Base-by-base conservation (phyloP, 768 basidiomycete species). In the Tricholomella constricta region DNA sequence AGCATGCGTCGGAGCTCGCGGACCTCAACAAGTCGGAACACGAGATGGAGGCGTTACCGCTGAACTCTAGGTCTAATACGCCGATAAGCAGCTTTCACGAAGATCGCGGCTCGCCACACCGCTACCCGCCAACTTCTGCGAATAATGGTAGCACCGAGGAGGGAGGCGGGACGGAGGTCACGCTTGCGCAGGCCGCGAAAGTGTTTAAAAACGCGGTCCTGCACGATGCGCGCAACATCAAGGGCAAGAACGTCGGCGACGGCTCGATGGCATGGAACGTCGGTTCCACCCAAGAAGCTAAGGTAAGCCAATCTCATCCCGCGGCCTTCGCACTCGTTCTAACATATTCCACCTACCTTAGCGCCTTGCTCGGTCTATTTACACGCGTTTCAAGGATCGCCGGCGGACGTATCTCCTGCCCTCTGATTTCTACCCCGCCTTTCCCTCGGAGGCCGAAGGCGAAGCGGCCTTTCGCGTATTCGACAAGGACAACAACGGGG, bases 401-500 rank as follows among this genome's bases (percentile, higher is more conserved):
- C 63, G 71, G n/a, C 77, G 86, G 50, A 76, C 67, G 4, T 88
- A 85, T 65, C 76, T 92, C 47, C 61, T 84, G 35, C 76, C 87
- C n/a, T 68, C 75, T 17, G 90, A 91, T 66, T 88, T 92, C 62
- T 75, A 78, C 51, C 83, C 86, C 6, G 89, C 85, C 10, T 92
- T 88, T 62, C 60, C 76, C 15, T 78, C 78, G n/a, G 66, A 71
- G 10, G 77, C 72, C 38, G 77, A 78, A 19, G 85, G 88, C 12
- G 74, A 81, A 53, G 75, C 74, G 10, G 90, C 89, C 2, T 92
- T 92, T 75, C 78, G 79, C 44, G 79, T 90, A 35, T 88, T 91
- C 60, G 88, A 91, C 68, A 79, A 75, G 59, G 90, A 92, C 64
- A 77, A 80, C 62, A 89, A 91, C 56, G 87, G 87, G 7, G 89